Percentiles rank a stretch among this genome's conserved stretches.
phyloP scores from a whole-genome alignment of 2,329 filamentous ascomycete genomes.

The Claviceps quebecensis region DNA sequence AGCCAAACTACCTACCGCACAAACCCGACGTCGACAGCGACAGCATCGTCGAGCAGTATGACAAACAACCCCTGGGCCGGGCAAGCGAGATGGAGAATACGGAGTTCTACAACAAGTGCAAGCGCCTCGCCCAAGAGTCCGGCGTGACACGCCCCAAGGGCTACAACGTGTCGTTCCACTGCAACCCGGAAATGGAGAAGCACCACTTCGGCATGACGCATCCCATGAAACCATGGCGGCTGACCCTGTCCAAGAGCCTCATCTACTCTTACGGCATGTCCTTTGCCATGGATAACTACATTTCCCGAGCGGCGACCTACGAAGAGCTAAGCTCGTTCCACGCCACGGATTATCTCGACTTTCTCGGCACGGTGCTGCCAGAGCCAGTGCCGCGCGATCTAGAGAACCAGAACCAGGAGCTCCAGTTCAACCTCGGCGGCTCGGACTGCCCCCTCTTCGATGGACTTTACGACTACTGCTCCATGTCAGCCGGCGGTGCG shows the following conservation, averaged over 20 bases:
- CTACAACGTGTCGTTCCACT: conserved; percentile 88
- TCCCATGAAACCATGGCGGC: conserved; percentile 97
- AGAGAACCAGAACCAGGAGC: conserved; percentile 46
- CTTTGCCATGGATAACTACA: conserved; percentile 90
- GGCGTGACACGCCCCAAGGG: conserved; percentile 69
- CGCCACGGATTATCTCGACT: conserved; percentile 78
- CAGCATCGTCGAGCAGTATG: conserved; percentile 38
- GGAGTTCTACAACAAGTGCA: conserved; percentile 43
- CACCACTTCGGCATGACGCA: conserved; percentile 96
- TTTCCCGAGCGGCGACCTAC: conserved; percentile 68
- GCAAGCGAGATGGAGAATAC: conserved; percentile 41
- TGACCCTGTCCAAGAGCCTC: conserved; percentile 88
- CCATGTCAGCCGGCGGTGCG: conserved; percentile 80
- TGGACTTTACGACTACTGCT: conserved; percentile 88
- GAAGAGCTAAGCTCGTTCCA: conserved; percentile 85
- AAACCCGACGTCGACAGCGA: conserved; percentile 37
- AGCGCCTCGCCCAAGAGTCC: conserved; percentile 42
- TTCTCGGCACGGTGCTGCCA: conserved; percentile 59
- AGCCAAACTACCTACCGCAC: conserved; percentile 47
- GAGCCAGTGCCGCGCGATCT: conserved; percentile 50
- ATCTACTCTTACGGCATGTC: conserved; percentile 93
- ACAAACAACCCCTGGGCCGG: conserved; percentile 32
- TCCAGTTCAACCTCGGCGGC: conserved; percentile 72
- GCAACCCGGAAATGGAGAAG: conserved; percentile 86
- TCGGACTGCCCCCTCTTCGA: conserved; percentile 96